phyloP scores from a whole-genome alignment of 345 rosid genomes.

The Eucalyptus rudis region DNA sequence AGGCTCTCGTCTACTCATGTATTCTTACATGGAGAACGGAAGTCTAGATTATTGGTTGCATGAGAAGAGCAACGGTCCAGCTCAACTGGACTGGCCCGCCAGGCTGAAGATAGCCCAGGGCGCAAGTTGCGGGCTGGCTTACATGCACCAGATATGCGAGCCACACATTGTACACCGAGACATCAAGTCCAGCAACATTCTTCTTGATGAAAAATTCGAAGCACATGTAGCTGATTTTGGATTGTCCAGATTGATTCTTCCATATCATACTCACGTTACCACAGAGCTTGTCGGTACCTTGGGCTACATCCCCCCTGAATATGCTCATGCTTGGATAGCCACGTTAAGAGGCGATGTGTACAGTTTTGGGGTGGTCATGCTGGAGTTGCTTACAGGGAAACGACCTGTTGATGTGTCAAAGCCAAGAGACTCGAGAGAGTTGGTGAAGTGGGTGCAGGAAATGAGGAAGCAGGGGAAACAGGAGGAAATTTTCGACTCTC shows the following conservation, averaged over 20 bases:
- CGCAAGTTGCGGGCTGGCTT: slow-evolving; percentile 22
- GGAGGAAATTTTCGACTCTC: slow-evolving; percentile 16
- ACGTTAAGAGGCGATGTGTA: slow-evolving; percentile 37
- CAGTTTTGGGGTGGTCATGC: slow-evolving; percentile 38
- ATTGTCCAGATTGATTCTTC: slow-evolving; percentile 27
- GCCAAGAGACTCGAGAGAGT: slow-evolving; percentile 24
- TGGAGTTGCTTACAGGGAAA: slow-evolving; percentile 31
- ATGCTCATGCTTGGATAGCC: slow-evolving; percentile 37
- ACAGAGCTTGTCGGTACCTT: slow-evolving; percentile 33
- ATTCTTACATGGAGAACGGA: slow-evolving; percentile 35
- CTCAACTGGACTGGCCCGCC: slow-evolving; percentile 26
- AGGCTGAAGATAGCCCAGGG: slow-evolving; percentile 25
- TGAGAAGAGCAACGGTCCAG: slow-evolving; percentile 23
- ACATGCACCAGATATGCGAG: slow-evolving; percentile 25
- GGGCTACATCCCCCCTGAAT: slow-evolving; percentile 37
- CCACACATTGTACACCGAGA: slow-evolving; percentile 33
- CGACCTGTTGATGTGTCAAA: slow-evolving; percentile 24
- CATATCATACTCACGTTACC: slow-evolving; percentile 32
- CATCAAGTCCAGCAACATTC: slow-evolving; percentile 39
- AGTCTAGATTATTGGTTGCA: slow-evolving; percentile 36
- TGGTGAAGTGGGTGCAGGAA: slow-evolving; percentile 24
- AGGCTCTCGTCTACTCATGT: slow-evolving; percentile 21
- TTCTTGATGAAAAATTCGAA: slow-evolving; percentile 27
- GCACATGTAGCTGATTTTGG: slow-evolving; percentile 37
- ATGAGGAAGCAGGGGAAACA: slow-evolving; percentile 23